A percentile compares a stretch with the other conserved stretches of the same genome.
Evolutionary conservation across 192 early-diverging fungal species (phyloP).

Genomic region (Entomortierella lignicola): DNA sequence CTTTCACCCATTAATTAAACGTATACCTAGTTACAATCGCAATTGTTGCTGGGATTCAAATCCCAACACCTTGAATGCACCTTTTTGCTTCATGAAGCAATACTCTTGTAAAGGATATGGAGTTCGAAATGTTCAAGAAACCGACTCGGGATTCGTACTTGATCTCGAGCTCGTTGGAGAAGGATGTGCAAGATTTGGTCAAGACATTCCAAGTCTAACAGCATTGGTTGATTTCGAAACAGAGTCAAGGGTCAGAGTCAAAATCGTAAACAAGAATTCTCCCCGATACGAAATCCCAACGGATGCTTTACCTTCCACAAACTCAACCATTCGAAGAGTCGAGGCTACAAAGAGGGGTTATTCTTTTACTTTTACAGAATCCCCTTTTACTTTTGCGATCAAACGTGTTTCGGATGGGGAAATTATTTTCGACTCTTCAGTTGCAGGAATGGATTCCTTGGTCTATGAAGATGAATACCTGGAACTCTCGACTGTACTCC

Average conservation of each 20-base stretch:
- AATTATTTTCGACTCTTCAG: constrained; percentile 56
- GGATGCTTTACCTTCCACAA: constrained; percentile 38
- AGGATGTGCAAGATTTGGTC: constrained; percentile 53
- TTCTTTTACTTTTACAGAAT: constrained; percentile 48
- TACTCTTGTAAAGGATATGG: constrained; percentile 37
- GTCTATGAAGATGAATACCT: constrained; percentile 77
- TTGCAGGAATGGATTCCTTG: constrained; percentile 53
- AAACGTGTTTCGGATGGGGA: constrained; percentile 50
- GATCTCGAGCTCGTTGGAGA: constrained; percentile 10
- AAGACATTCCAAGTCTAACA: constrained; percentile 53
- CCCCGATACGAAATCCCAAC: constrained; percentile 59
- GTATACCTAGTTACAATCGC: constrained; percentile 25
- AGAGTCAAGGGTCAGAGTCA: constrained; percentile 62
- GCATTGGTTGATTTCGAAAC: constrained; percentile 67
- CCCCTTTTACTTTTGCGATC: constrained; percentile 59
- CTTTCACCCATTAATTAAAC: too few species aligned
- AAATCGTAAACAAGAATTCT: constrained; percentile 51
- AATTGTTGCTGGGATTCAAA: constrained; percentile 48
- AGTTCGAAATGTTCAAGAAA: constrained; percentile 12
- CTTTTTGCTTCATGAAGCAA: constrained; percentile 46
- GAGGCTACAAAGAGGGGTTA: constrained; percentile 26
- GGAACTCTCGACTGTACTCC: constrained; percentile 68
- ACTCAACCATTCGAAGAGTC: constrained; percentile 19
- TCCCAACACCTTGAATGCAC: constrained; percentile 26
- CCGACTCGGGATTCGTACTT: constrained; percentile 8